A percentile compares a stretch with the other conserved stretches of the same genome.
Conservation (phyloP, 352 stramenopile species). For the Pythium sukuiense region DNA sequence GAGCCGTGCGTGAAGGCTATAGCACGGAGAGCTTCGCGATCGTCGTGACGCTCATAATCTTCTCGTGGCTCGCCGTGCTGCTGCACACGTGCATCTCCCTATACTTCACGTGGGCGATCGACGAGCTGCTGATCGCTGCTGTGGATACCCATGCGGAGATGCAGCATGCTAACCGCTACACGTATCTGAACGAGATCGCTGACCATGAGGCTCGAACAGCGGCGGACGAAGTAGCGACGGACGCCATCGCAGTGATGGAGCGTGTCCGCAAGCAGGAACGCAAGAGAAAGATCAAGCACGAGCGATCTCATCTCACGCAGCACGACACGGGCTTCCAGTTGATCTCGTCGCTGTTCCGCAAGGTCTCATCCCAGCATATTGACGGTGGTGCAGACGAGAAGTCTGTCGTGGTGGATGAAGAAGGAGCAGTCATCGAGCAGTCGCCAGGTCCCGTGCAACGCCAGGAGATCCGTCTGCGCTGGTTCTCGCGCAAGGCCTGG, state of each 20-base stretch:
- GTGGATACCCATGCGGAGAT: conserved; percentile 3
- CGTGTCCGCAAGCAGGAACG: conserved; percentile 26
- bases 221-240: conserved; percentile 17
- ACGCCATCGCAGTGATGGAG: conserved; percentile 28
- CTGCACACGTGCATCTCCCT: conserved; percentile 20
- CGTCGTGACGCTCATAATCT: conserved; percentile 21
- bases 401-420: background rate
- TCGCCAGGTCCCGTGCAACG: background rate
- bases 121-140: conserved; percentile 19
- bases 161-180: conserved; percentile 6
- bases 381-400: background rate
- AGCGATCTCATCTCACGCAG: conserved; percentile 12
- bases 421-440: background rate
- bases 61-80: conserved; percentile 25
- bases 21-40: conserved; percentile 10
- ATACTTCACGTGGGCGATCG: conserved; percentile 31
- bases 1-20: background rate
- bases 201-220: conserved; percentile 9
- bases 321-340: conserved; percentile 33
- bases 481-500: conserved; percentile 30
- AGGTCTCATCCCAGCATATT: conserved; percentile 4
- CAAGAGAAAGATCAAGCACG: conserved; percentile 10
- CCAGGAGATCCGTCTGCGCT: conserved; percentile 11
- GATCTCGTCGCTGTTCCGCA: conserved; percentile 17
- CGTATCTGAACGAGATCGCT: conserved; percentile 28